Base-by-base conservation (phyloP, 495 filamentous ascomycete species). In the Xylaria grammica region DNA sequence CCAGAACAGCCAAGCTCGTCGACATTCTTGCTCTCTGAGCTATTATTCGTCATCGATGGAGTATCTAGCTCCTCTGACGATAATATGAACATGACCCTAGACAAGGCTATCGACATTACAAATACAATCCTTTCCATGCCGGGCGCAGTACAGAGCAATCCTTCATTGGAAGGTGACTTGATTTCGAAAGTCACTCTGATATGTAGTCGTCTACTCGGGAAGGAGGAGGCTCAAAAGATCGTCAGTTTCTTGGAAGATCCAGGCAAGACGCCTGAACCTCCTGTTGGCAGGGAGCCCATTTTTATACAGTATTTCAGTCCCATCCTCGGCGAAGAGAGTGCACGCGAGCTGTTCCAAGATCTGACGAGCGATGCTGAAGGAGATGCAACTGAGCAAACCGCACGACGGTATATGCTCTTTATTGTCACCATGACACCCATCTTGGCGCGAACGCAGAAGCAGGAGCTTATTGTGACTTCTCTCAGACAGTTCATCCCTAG, bases 121-220 rank as follows among this genome's bases (percentile, higher is more conserved):
- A 44, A 44, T n/a, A 44, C 15, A 6, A n/a, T 44, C 40, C 40
- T 44, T 44, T 44, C 15, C 15, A 44, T 44, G 40, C 40, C 9
- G 40, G 40, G 40, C 6, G 19, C 19, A 5, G 40, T 44, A 1
- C 40, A 44, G 40, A n/a, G 40, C 13, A n/a, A 44, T n/a, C 40
- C 40, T 15, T 44, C 40, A 17, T 4, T 44, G 19, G 40, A 44
- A 44, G 11, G 40, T n/a, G 40, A 44, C 40, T n/a, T 44, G 9
- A n/a, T 44, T n/a, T 44, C 40, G 40, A 44, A 44, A n/a, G 40
- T n/a, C n/a, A n/a, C n/a, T n/a, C n/a, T n/a, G 13, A 44, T 44
- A 44, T 44, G 40, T 17, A 44, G 19, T 44, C 40, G 40, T 44
- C 40, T 44, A 1, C 40, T 44, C 40, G 9, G 40, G 40, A 44